Conservation (phyloP, 768 basidiomycete species). For the Hypholoma sublateritium region DNA sequence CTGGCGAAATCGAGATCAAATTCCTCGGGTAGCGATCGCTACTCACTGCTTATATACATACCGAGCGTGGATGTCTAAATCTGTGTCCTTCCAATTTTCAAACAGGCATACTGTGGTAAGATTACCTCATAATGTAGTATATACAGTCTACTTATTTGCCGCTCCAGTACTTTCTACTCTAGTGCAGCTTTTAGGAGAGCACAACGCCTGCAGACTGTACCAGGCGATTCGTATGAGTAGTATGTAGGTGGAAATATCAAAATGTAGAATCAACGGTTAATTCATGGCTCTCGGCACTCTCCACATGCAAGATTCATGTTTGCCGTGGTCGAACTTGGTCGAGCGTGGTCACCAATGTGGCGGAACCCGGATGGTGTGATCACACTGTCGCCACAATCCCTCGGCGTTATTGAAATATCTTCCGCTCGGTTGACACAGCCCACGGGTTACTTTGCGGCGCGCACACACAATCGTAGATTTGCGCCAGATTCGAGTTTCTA, state of each 20-base stretch:
- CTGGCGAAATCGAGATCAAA: conserved; percentile 15
- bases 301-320: no score
- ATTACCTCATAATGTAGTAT: neutral
- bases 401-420: conserved; percentile 15
- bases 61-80: conserved; percentile 1
- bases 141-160: no score
- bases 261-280: no score
- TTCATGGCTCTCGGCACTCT: no score
- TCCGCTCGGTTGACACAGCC: conserved; percentile 2
- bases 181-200: no score
- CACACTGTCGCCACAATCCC: conserved; percentile 7
- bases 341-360: neutral
- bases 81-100: neutral
- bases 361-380: neutral
- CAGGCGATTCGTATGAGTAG: no score
- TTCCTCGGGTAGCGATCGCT: conserved; percentile 7
- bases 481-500: neutral
- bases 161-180: no score
- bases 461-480: neutral
- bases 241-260: no score
- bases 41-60: neutral
- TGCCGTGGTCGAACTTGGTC: neutral
- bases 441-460: neutral
- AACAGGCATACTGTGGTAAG: neutral
- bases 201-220: no score